phyloP scores from a whole-genome alignment of 306 rosid genomes.

The Biancaea sappan region DNA sequence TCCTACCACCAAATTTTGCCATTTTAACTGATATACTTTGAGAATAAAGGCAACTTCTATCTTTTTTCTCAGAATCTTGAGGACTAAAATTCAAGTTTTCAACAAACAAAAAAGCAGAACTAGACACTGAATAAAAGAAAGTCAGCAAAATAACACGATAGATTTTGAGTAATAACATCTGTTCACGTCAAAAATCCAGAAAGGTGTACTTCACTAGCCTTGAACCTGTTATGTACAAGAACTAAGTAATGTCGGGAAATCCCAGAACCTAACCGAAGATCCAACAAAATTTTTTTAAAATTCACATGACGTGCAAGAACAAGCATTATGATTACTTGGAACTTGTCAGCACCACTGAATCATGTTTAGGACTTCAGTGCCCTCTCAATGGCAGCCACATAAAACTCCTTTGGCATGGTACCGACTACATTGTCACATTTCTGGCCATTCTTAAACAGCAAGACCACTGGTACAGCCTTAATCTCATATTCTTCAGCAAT shows the following conservation, averaged over 20 bases:
- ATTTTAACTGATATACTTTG: too few species aligned
- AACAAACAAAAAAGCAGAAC: background rate
- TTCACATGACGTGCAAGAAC: background rate
- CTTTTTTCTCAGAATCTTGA: too few species aligned
- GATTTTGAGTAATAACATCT: background rate
- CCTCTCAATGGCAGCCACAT: slow-evolving; percentile 67
- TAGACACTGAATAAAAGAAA: background rate
- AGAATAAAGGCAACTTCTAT: too few species aligned
- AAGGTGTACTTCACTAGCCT: background rate
- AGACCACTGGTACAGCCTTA: slow-evolving; percentile 70
- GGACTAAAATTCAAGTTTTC: too few species aligned
- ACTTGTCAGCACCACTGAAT: background rate
- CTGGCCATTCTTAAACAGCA: slow-evolving; percentile 65
- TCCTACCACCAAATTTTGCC: too few species aligned
- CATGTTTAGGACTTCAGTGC: slow-evolving; percentile 51
- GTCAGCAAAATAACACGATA: background rate
- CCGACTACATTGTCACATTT: slow-evolving; percentile 55
- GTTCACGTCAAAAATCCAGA: slow-evolving; percentile 13
- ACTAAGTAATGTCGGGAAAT: background rate
- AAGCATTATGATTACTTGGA: background rate
- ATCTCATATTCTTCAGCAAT: slow-evolving; percentile 57
- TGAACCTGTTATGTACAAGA: slow-evolving; percentile 10
- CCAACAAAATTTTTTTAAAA: slow-evolving; percentile 28
- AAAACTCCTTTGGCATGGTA: slow-evolving; percentile 68
- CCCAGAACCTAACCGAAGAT: slow-evolving; percentile 6